Percentiles rank a stretch among this genome's conserved stretches.
These are phyloP conservation scores for Geranium incanum DNA, from an alignment of 441 rosid species.

Conservation along the genomic window DNA sequence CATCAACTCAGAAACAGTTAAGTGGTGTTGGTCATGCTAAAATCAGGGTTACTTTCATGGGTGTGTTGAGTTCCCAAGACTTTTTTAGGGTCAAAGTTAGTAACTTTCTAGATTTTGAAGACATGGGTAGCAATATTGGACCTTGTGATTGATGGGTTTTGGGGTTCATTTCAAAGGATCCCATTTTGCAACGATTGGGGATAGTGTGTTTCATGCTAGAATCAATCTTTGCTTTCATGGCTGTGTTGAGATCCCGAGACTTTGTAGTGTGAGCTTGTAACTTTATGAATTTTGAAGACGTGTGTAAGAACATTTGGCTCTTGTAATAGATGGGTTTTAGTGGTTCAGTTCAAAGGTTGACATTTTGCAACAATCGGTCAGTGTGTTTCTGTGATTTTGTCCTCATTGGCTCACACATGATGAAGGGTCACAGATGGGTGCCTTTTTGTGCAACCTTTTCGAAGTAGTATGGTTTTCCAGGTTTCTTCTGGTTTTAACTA, in stretches of 20 bases:
- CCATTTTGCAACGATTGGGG: not conserved
- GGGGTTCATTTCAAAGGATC: not conserved
- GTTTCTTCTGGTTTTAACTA: not conserved
- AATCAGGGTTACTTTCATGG: not conserved
- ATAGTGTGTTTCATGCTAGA: not conserved
- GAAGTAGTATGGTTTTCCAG: not conserved
- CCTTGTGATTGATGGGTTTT: not conserved
- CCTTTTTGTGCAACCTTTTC: not conserved
- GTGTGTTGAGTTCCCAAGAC: not conserved
- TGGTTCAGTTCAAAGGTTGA: not conserved
- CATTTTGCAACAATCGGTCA: not conserved
- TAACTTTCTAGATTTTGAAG: not conserved
- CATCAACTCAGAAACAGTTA: not conserved
- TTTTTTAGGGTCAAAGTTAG: not conserved
- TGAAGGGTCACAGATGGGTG: not conserved
- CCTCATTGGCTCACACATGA: not conserved
- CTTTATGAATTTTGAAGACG: not conserved
- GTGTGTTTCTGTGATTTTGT: not conserved
- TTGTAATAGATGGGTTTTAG: too few relatives aligned
- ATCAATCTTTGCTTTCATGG: not conserved
- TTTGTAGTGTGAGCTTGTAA: not conserved
- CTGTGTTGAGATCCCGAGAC: not conserved
- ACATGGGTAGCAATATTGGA: not conserved
- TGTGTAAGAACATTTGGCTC: not conserved
- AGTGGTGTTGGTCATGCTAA: not conserved